Percentiles rank a stretch among this genome's conserved stretches.
Conservation (phyloP, 257 asterid genomes). For the Schizonepeta tenuifolia region DNA sequence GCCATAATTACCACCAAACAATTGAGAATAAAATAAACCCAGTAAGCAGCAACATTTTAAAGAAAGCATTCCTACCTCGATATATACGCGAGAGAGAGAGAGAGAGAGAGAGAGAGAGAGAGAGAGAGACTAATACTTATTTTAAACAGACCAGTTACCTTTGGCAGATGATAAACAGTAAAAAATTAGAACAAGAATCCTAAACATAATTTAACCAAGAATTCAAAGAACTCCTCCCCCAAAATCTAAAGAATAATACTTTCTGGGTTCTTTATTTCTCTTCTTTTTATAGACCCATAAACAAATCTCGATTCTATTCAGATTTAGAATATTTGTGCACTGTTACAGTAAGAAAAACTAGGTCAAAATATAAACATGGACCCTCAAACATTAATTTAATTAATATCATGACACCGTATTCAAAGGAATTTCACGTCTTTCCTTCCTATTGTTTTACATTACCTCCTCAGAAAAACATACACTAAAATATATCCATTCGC, state of each 20-base stretch:
- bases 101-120: not conserved
- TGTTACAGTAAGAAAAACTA: conserved; percentile 6
- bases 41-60: not conserved
- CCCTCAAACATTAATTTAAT: not conserved
- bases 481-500: conserved; percentile 9
- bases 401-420: conserved; percentile 1
- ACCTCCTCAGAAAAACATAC: conserved; percentile 14
- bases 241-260: conserved; percentile 31
- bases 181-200: conserved; percentile 9
- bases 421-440: no score
- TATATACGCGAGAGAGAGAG: not conserved
- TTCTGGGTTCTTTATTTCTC: not conserved
- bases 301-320: not conserved
- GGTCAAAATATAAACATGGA: conserved; percentile 2
- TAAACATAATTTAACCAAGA: conserved; percentile 1
- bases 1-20: not conserved
- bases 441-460: not conserved
- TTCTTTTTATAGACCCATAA: not conserved
- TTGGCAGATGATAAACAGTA: not conserved
- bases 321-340: not conserved
- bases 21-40: not conserved
- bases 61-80: not conserved
- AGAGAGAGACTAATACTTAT: not conserved
- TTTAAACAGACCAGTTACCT: conserved; percentile 6
- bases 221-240: conserved; percentile 16